Evolutionary conservation across 2,329 filamentous ascomycete genomes (phyloP).

Genomic region (Colletotrichum cuscutae): DNA sequence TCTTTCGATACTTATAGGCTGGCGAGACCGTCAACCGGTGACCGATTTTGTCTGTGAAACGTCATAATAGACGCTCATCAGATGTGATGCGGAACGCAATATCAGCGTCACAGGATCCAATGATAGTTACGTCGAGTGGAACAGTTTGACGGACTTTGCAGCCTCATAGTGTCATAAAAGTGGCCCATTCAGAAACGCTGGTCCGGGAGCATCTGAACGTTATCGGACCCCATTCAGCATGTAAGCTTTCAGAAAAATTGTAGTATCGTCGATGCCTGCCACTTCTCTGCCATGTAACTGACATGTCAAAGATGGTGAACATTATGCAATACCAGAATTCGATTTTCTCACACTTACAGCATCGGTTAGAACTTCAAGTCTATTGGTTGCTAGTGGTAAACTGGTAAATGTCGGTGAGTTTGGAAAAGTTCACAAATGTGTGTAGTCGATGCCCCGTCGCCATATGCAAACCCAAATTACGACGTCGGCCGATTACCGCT

Average conservation of each 20-base stretch:
- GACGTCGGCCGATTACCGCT: not conserved
- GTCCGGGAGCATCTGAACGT: not conserved
- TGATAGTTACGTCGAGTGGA: conserved; percentile 23
- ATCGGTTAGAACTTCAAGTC: too few species aligned
- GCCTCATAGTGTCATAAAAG: conserved; percentile 19
- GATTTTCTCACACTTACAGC: too few species aligned
- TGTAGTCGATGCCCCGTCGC: too few species aligned
- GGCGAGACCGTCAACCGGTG: not conserved
- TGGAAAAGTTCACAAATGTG: too few species aligned
- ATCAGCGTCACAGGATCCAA: not conserved
- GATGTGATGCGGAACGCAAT: not conserved
- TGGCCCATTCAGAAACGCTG: not conserved
- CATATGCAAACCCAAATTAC: too few species aligned
- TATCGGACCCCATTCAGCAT: not conserved
- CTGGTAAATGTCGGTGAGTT: too few species aligned
- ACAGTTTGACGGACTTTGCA: not conserved
- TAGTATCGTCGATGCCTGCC: not conserved
- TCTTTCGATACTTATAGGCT: not conserved
- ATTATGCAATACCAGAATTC: too few species aligned
- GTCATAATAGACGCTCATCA: not conserved
- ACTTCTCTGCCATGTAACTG: not conserved
- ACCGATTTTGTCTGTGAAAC: not conserved
- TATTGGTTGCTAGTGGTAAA: too few species aligned
- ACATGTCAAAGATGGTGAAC: too few species aligned
- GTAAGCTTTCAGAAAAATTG: not conserved